These are phyloP conservation scores for Typha latifolia DNA, from an alignment of 176 grass and related monocot genomes.

Conservation along the genomic window DNA sequence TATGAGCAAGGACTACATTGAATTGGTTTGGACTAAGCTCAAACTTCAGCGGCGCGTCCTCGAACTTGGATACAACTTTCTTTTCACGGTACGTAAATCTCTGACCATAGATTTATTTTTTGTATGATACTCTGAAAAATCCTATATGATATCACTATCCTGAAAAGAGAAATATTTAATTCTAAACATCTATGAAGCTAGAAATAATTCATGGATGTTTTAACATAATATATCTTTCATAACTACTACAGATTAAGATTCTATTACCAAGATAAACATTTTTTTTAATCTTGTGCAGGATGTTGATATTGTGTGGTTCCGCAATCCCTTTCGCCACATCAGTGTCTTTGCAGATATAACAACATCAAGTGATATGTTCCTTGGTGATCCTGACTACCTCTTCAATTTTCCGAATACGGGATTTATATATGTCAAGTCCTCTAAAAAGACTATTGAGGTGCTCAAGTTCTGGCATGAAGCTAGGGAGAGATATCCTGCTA, in stretches of 20 bases:
- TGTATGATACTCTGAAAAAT: background rate
- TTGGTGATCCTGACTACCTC: background rate
- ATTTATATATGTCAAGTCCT: background rate
- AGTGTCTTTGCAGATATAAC: background rate
- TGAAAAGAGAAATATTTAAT: background rate
- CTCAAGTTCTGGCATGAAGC: background rate
- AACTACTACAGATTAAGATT: no score
- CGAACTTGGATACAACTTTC: slow-evolving; percentile 18
- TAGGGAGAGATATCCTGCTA: background rate
- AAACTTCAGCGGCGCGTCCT: slow-evolving; percentile 11
- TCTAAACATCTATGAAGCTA: no score
- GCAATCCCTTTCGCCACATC: slow-evolving; percentile 28
- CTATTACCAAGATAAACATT: no score
- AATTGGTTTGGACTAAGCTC: slow-evolving; percentile 25
- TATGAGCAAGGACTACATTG: slow-evolving; percentile 13
- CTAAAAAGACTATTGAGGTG: background rate
- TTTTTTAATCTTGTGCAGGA: slow-evolving; percentile 17
- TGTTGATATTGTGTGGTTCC: slow-evolving; percentile 47
- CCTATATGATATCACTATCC: background rate
- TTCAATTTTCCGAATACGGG: background rate
- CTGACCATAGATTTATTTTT: background rate
- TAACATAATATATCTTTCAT: no score
- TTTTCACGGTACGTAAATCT: slow-evolving; percentile 14
- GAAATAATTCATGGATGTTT: background rate
- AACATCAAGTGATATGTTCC: background rate